Evolutionary conservation across 1,284 basidiomycete species (phyloP).

Genomic region (Ganoderma sinense): DNA sequence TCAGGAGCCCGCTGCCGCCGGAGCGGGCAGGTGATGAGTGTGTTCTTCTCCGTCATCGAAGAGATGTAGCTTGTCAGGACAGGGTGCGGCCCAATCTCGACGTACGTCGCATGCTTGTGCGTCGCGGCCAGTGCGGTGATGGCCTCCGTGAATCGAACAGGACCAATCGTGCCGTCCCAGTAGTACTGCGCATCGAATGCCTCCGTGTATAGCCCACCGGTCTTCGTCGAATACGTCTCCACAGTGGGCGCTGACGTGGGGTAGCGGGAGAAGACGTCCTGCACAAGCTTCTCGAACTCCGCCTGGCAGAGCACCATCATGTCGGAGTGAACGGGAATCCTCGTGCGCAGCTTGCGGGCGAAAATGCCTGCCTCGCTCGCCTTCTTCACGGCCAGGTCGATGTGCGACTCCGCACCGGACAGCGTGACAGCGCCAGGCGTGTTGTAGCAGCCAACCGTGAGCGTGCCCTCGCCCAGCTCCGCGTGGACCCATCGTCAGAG

Average conservation of each 20-base stretch:
- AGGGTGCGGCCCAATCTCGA: conserved; percentile 47
- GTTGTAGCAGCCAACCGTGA: conserved; percentile 51
- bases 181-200: conserved; percentile 41
- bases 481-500: conserved; percentile 42
- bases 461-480: conserved; percentile 19
- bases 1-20: conserved; percentile 34
- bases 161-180: conserved; percentile 43
- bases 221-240: conserved; percentile 38
- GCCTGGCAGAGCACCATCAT: conserved; percentile 43
- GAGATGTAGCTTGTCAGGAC: conserved; percentile 44
- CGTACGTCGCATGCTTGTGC: conserved; percentile 34
- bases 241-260: conserved; percentile 21
- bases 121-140: conserved; percentile 29
- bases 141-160: conserved; percentile 42
- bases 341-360: conserved; percentile 42
- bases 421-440: conserved; percentile 43
- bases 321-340: conserved; percentile 43
- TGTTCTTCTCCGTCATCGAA: conserved; percentile 22
- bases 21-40: conserved; percentile 40
- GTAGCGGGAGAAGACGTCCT: conserved; percentile 38
- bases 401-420: conserved; percentile 38
- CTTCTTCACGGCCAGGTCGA: conserved; percentile 40
- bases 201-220: conserved; percentile 31
- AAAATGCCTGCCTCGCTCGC: conserved; percentile 41
- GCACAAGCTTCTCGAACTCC: conserved; percentile 33